phyloP scores from a whole-genome alignment of 1,284 basidiomycete genomes.

The Anthracocystis walkeri region DNA sequence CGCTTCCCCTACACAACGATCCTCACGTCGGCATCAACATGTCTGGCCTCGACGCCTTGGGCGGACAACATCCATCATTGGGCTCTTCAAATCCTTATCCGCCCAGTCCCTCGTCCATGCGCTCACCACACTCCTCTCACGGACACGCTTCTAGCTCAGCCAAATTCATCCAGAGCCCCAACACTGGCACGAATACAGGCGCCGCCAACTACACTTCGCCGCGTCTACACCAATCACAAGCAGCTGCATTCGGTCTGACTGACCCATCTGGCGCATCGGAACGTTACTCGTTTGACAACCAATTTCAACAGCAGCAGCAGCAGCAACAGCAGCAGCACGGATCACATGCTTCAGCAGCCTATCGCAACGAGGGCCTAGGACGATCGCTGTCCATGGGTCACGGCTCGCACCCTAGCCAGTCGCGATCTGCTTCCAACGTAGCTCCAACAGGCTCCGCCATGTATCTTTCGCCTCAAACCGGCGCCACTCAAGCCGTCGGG shows the following conservation, averaged over 20 bases:
- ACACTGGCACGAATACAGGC: slow-evolving; percentile 13
- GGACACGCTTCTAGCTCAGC: slow-evolving; percentile 34
- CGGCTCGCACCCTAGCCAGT: slow-evolving; percentile 28
- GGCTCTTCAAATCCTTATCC: slow-evolving; percentile 23
- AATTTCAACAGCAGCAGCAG: slow-evolving; percentile 17
- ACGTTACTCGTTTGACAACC: slow-evolving; percentile 39
- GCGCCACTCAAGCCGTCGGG: slow-evolving; percentile 16
- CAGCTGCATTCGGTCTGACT: slow-evolving; percentile 16
- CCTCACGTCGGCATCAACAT: slow-evolving; percentile 57
- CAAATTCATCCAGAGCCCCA: slow-evolving; percentile 31
- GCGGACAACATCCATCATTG: slow-evolving; percentile 24
- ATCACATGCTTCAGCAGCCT: slow-evolving; percentile 21
- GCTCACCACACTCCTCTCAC: slow-evolving; percentile 40
- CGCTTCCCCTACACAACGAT: slow-evolving; percentile 46
- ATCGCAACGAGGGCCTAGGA: slow-evolving; percentile 36
- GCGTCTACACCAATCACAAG: slow-evolving; percentile 33
- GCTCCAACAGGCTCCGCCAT: slow-evolving; percentile 26
- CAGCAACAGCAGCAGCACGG: slow-evolving; percentile 17
- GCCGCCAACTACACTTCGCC: slow-evolving; percentile 36
- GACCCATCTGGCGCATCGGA: slow-evolving; percentile 18
- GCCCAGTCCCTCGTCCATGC: slow-evolving; percentile 43
- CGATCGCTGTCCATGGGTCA: slow-evolving; percentile 54
- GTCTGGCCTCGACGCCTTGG: slow-evolving; percentile 32
- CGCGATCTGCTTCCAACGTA: slow-evolving; percentile 24
- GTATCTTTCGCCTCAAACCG: slow-evolving; percentile 44